Base-by-base conservation (phyloP, 139 green algal species). In the Pleodorina starrii region DNA sequence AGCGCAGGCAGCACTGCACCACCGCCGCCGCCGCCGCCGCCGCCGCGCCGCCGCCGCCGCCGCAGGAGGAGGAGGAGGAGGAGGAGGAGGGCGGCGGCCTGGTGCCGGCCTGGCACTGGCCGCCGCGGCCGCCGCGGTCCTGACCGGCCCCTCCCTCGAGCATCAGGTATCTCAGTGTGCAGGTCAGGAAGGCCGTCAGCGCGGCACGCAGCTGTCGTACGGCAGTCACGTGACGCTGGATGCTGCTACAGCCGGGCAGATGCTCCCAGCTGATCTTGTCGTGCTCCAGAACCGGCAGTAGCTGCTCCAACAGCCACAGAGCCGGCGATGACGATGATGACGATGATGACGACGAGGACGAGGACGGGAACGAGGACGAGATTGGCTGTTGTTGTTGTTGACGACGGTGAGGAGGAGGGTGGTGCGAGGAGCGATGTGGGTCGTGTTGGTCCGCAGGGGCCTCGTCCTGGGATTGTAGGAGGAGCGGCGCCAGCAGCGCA, bases 251-350 rank as follows among this genome's bases (percentile, higher is more conserved):
- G 76, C 72, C 72, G 21, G 85, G 57, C 85, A 90, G n/a, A 11
- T 29, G 14, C 48, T 83, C 75, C 76, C 78, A 79, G 51, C 40
- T 60, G 1, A 91, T 74, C 72, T 82, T 91, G 54, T 91, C 88
- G 29, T 54, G 19, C 42, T 91, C 88, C 17, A 81, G 29, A 5
- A 57, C 72, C 16, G 88, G 80, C 69, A 91, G 81, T 7, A 91
- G 69, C 69, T 63, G 40, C 40, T 51, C 21, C 79, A 91, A n/a
- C 38, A 91, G 71, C 69, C 82, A 88, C n/a, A 79, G 82, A 17
- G 16, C 82, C 19, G 81, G 81, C 36, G 29, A 46, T 7, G 0
- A 3, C 32, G 32, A 10, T 40, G 10, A 2, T 32, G 57, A 40
- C 72, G 57, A 10, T 25, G 25, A 25, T 66, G 54, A 25, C 54